Conservation (phyloP, 345 rosid species). For the Triadica sebifera region DNA sequence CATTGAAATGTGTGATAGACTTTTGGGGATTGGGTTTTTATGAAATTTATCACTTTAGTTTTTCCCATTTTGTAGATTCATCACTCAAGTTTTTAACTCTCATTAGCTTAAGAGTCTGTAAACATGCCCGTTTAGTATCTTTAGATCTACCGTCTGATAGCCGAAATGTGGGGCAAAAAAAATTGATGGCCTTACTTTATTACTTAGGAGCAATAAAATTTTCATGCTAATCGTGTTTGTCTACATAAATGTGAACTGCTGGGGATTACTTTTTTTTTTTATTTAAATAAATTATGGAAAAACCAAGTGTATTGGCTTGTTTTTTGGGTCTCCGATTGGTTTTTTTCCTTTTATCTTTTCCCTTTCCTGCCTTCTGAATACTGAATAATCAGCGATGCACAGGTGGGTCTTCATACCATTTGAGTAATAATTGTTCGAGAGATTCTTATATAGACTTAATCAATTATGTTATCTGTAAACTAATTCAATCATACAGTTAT, state of each 20-base stretch:
- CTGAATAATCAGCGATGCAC: background rate
- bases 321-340: background rate
- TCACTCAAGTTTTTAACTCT: no score
- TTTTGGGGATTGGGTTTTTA: conserved; percentile 28
- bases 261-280: background rate
- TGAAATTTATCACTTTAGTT: background rate
- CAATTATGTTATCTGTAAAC: no score
- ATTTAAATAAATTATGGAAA: background rate
- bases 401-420: background rate
- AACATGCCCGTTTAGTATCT: background rate
- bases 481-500: no score
- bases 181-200: background rate
- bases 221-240: background rate
- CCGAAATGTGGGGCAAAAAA: background rate
- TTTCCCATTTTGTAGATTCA: no score
- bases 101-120: no score
- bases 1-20: conserved; percentile 28
- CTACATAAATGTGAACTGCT: background rate
- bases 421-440: background rate
- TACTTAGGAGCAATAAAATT: background rate
- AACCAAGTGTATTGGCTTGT: background rate
- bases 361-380: background rate
- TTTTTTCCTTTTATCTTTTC: background rate
- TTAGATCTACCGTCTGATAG: background rate
- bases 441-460: no score